Percentiles rank a stretch among this genome's conserved stretches.
Conservation (phyloP, 208 protist species). For the Wallacemonas collosoma region DNA sequence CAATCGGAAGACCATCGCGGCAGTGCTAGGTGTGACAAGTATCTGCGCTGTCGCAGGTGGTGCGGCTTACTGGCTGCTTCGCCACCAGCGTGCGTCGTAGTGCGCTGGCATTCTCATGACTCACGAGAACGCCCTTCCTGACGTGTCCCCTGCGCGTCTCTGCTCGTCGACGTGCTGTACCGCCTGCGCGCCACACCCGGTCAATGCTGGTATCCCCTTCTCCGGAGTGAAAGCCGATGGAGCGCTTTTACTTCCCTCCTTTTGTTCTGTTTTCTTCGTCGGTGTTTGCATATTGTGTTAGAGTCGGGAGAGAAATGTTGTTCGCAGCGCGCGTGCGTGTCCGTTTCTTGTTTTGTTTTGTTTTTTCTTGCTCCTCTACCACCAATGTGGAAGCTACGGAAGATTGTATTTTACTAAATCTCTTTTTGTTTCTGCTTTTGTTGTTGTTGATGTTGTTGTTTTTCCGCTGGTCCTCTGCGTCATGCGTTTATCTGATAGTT, state of each 20-base stretch:
- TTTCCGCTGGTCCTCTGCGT: neutral
- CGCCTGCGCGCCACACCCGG: no score
- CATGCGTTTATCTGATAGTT: no score
- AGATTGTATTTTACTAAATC: conserved; percentile 9
- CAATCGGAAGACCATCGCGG: neutral
- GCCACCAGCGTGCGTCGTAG: neutral
- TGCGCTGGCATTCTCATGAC: neutral
- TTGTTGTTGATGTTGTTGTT: conserved; percentile 14
- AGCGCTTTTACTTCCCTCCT: no score
- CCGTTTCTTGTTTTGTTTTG: no score
- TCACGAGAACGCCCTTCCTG: neutral
- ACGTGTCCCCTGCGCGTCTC: neutral
- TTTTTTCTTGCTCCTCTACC: no score
- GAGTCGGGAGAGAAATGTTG: no score
- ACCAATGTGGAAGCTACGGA: no score
- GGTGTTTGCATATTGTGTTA: no score
- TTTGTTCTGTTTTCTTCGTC: no score
- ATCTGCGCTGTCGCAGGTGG: conserved; percentile 13
- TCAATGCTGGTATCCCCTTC: no score
- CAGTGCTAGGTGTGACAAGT: neutral
- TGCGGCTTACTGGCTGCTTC: neutral
- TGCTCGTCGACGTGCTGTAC: neutral
- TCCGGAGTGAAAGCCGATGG: no score
- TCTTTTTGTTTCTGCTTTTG: conserved; percentile 25
- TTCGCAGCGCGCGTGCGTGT: no score